phyloP scores from a whole-genome alignment of 352 stramenopile genomes.

The Phytophthora syringae region DNA sequence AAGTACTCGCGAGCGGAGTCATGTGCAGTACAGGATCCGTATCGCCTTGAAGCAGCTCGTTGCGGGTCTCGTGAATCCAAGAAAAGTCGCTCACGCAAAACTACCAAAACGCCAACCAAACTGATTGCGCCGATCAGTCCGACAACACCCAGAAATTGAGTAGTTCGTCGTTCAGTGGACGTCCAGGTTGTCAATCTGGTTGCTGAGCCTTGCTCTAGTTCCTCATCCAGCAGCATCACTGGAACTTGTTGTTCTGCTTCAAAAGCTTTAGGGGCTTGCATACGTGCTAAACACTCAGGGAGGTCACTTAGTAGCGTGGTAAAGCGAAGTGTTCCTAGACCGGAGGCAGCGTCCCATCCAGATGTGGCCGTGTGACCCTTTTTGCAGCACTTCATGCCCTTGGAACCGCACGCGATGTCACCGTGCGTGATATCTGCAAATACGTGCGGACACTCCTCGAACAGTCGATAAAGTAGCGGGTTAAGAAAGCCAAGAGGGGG shows the following conservation, averaged over 20 bases:
- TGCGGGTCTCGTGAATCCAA: conserved; percentile 13
- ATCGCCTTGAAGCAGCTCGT: conserved; percentile 22
- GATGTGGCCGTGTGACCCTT: conserved; percentile 48
- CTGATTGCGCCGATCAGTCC: conserved; percentile 42
- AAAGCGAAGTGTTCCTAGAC: conserved; percentile 66
- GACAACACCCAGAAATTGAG: conserved; percentile 37
- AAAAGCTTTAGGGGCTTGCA: conserved; percentile 18
- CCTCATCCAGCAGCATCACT: conserved; percentile 16
- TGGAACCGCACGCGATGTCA: conserved; percentile 59
- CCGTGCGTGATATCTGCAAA: conserved; percentile 75
- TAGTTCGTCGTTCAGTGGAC: conserved; percentile 26
- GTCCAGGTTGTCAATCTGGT: conserved; percentile 20
- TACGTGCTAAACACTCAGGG: conserved; percentile 44
- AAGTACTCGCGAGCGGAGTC: conserved; percentile 69
- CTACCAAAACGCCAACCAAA: conserved; percentile 42
- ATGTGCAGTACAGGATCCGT: conserved; percentile 41
- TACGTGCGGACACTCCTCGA: conserved; percentile 65
- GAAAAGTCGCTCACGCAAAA: conserved; percentile 52
- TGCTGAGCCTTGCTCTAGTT: not conserved
- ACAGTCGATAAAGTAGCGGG: conserved; percentile 71
- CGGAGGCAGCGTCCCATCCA: conserved; percentile 79
- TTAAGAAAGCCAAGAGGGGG: conserved; percentile 74
- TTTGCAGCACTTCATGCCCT: conserved; percentile 55
- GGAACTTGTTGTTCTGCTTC: conserved; percentile 6
- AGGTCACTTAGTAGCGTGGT: conserved; percentile 46